Evolutionary conservation across 2,329 filamentous ascomycete species (phyloP), one percentile per base, ranked within the genome.

Genomic region (Penicillium sp.): DNA sequence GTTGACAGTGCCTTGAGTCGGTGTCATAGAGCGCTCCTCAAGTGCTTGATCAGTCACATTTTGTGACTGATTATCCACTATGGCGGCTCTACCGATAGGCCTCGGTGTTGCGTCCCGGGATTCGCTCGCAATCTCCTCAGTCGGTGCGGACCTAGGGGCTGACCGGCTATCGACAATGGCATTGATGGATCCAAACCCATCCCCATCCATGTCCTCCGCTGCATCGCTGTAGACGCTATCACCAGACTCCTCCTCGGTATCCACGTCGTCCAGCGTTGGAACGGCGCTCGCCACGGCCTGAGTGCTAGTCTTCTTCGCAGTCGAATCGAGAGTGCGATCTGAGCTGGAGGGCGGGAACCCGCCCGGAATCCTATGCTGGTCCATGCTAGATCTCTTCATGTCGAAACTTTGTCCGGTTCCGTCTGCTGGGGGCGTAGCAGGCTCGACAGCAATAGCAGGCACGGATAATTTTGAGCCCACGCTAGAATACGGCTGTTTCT

Each of bases 291-390:
- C 61, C 21, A 57, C 53, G 17, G 55, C 53, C 44, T 60, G 60
- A 1, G 36, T 43, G 29, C 49, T 61, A 52, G 53, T 23, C 44
- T 57, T 57, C n/a, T 62, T 57, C 7, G 57, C 49, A 6, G 54
- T 48, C 21, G 53, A 51, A 43, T 63, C 62, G 12, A 58, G 48
- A 33, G 59, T 61, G 8, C 61, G 57, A 31, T 72, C 68, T 23
- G 70, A 63, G 10, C 62, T 63, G 6, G 69, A 61, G 17, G 64
- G 62, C 1, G 84, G 84, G 61, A 87, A 89, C 0, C 79, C 81
- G 8, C 86, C 87, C 9, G 87, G 87, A 17, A 87, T 73, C 41
- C 79, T 79, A 41, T 83, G 81, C 52, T 77, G 73, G 59, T 77
- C 69, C 57, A 71, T 66, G 58, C 76, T 74, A 58, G 61, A 72